Evolutionary conservation across 1,284 basidiomycete genomes (phyloP).

Genomic region (Ceratobasidium sp.): DNA sequence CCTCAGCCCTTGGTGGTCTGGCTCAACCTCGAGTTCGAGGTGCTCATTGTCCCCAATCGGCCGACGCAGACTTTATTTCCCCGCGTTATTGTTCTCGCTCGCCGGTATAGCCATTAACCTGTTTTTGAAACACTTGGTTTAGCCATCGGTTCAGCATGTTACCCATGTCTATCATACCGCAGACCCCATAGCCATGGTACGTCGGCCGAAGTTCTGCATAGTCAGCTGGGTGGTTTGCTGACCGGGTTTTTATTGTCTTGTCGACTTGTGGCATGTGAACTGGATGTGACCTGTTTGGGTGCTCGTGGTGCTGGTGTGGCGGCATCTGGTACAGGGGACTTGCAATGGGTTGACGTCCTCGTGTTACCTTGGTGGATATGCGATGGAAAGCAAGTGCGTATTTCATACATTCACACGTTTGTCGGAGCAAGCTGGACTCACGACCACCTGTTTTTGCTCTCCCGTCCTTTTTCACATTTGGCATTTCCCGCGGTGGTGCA

Average conservation of each 20-base stretch:
- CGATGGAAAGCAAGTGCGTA: slow-evolving; percentile 44
- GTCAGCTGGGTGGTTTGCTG: background rate
- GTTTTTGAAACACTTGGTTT: slow-evolving; percentile 18
- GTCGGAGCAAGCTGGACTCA: slow-evolving; percentile 9
- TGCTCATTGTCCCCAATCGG: background rate
- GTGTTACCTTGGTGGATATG: slow-evolving; percentile 56
- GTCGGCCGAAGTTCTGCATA: slow-evolving; percentile 5
- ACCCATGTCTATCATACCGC: slow-evolving; percentile 80
- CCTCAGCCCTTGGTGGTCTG: background rate
- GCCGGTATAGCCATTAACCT: background rate
- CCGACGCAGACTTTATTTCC: background rate
- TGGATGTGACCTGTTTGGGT: background rate
- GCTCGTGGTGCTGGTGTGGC: slow-evolving; percentile 14
- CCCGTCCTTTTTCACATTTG: background rate
- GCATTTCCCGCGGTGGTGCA: background rate
- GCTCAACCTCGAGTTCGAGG: background rate
- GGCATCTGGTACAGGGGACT: slow-evolving; percentile 63
- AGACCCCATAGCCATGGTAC: slow-evolving; percentile 65
- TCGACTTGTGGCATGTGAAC: background rate
- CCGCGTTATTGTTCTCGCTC: background rate
- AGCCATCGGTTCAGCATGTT: slow-evolving; percentile 48
- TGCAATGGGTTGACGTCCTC: slow-evolving; percentile 73
- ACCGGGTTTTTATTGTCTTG: slow-evolving; percentile 6
- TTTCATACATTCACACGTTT: slow-evolving; percentile 1
- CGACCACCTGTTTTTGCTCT: background rate